Percentiles rank a stretch among this genome's conserved stretches.
These are phyloP conservation scores for Acer campestre DNA, from an alignment of 345 rosid species.

Conservation along the genomic window DNA sequence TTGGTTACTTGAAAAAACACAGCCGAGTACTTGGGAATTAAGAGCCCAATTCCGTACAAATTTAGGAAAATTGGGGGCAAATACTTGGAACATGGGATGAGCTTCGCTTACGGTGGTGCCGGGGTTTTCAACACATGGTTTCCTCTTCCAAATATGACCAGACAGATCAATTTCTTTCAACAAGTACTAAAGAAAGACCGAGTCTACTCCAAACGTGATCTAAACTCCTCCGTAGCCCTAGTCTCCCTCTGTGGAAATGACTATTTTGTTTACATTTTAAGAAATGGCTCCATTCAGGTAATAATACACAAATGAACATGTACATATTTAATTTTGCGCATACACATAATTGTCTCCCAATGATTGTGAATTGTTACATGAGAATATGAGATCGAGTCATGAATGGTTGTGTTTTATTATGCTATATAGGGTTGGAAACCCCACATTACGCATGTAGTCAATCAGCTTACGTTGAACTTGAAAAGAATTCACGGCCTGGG, in stretches of 20 bases:
- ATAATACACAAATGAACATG: too few relatives aligned
- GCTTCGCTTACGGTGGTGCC: conserved; percentile 82
- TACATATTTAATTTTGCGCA: background rate
- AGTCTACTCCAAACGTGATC: conserved; percentile 36
- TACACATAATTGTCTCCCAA: too few relatives aligned
- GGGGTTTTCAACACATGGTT: conserved; percentile 63
- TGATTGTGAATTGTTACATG: too few relatives aligned
- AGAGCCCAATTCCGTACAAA: conserved; percentile 68
- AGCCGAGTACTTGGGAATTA: conserved; percentile 61
- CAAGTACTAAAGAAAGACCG: conserved; percentile 31
- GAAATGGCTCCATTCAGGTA: conserved; percentile 51
- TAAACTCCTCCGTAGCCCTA: conserved; percentile 52
- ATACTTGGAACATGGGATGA: conserved; percentile 52
- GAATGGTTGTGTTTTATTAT: too few relatives aligned
- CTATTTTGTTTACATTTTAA: conserved; percentile 43
- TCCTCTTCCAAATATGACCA: conserved; percentile 64
- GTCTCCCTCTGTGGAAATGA: conserved; percentile 78
- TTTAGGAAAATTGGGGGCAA: conserved; percentile 35
- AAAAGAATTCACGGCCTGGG: conserved; percentile 56
- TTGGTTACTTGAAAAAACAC: background rate
- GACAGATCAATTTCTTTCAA: conserved; percentile 64
- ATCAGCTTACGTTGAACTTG: conserved; percentile 49
- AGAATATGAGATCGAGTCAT: too few relatives aligned
- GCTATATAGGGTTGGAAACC: conserved; percentile 44
- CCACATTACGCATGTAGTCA: conserved; percentile 48